phyloP scores from a whole-genome alignment of 345 rosid genomes.

The Eucalyptus victrix region DNA sequence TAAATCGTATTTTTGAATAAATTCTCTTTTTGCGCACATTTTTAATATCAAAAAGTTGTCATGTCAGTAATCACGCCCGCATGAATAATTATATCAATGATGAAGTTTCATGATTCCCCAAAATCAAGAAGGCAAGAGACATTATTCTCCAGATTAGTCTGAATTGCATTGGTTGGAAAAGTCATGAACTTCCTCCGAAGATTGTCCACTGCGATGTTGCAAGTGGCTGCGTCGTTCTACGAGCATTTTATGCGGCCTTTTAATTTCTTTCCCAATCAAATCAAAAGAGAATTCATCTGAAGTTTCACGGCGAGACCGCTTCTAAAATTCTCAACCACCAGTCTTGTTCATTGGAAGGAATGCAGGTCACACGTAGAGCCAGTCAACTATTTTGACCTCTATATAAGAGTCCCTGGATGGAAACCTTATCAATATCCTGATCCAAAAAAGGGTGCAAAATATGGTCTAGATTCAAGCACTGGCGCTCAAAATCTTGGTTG shows the following conservation, averaged over 20 bases:
- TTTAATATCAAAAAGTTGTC: not conserved
- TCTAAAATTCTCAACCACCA: not conserved
- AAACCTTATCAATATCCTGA: not conserved
- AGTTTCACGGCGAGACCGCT: not conserved
- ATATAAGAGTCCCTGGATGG: not conserved
- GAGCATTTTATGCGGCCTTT: not conserved
- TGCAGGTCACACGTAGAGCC: not conserved
- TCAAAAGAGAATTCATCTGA: not conserved
- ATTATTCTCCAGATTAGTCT: not conserved
- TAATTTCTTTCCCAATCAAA: not conserved
- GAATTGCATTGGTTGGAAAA: not conserved
- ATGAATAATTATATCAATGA: not conserved
- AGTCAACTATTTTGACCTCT: not conserved
- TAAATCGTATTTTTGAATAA: not conserved
- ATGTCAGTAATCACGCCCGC: not conserved
- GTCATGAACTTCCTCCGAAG: not conserved
- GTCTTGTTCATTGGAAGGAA: not conserved
- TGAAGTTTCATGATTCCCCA: not conserved
- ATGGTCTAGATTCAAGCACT: not conserved
- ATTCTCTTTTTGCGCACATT: not conserved
- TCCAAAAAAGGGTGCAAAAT: not conserved
- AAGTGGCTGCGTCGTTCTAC: not conserved
- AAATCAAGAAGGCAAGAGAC: not conserved
- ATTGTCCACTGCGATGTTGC: not conserved
- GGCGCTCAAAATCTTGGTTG: not conserved